Conservation (phyloP, 352 stramenopile species). For the Pythium folliculosum region DNA sequence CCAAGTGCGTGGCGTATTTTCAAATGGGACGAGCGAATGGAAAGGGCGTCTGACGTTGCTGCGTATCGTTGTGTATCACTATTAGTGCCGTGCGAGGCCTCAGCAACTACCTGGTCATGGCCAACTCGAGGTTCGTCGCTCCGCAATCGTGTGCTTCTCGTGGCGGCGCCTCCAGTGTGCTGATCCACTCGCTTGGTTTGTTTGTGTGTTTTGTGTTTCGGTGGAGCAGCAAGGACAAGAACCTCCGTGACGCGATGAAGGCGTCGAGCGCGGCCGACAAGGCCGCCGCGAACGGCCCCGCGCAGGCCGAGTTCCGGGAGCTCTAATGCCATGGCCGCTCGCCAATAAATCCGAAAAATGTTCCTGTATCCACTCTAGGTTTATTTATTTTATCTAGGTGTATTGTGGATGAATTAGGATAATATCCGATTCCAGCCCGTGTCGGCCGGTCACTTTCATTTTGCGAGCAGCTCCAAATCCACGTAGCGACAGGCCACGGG, state of each 20-base stretch:
- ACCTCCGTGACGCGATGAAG: conserved; percentile 82
- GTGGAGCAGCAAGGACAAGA: conserved; percentile 79
- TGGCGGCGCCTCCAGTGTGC: not conserved
- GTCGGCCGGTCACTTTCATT: no score
- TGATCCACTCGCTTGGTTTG: conserved; percentile 5
- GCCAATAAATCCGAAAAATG: conserved; percentile 2
- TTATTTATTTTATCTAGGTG: conserved; percentile 9
- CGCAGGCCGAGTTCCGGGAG: conserved; percentile 80
- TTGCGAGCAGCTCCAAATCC: not conserved
- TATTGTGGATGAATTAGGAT: not conserved
- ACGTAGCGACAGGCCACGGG: not conserved
- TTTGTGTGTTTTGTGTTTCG: no score
- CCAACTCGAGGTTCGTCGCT: conserved; percentile 71
- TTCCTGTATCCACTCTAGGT: conserved; percentile 1
- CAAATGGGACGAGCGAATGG: not conserved
- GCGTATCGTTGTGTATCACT: not conserved
- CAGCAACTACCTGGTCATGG: conserved; percentile 88
- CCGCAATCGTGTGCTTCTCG: no score
- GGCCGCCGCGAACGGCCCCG: conserved; percentile 34
- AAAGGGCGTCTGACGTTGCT: not conserved
- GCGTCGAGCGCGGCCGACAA: conserved; percentile 30
- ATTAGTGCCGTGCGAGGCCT: conserved; percentile 75
- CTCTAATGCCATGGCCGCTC: conserved; percentile 43
- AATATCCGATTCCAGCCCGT: conserved; percentile 9
- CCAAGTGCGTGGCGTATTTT: conserved; percentile 51